Evolutionary conservation across 345 rosid genomes (phyloP), one percentile per base, ranked within the genome.

Genomic region (Rhodamnia rubescens): DNA sequence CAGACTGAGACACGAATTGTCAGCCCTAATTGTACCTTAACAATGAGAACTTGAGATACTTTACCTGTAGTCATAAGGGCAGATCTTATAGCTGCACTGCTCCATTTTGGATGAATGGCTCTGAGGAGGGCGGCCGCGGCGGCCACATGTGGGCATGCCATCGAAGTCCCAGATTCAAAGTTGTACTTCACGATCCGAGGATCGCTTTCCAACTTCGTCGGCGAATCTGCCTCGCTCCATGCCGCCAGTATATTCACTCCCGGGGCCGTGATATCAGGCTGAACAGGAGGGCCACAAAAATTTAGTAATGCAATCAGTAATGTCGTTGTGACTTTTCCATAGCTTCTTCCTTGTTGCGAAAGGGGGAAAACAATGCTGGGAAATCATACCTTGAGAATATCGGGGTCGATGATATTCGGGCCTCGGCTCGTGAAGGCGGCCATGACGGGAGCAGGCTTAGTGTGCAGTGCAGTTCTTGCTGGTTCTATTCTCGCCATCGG

Each of bases 61-160:
- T 49, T 85, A 92, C 94, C 92, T 74, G 94, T 90, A 64, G 96
- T 94, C 89, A 92, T 90, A 85, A 93, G 86, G 47, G 99, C 96
- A 32, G 99, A 95, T 91, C 96, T 90, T 87, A 97, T 90, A 20
- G 98, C 98, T 51, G 98, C 97, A 81, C 90, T 87, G 91, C 96
- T 97, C 98, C 99, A 97, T 4, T 86, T 54, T 1, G 98, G 98
- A 82, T 95, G 94, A 32, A 93, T 88, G 42, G 97, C 95, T 90
- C 85, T 94, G 82, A 95, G 93, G 81, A 95, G 97, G 24, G 95
- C 95, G 15, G 92, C 95, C 11, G 90, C 90, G 42, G 92, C 99
- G 18, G 98, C 90, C 40, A 95, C 98, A 89, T 97, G 99, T 86
- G 99, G 98, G 87, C 93, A 90, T 83, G 99, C 88, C 99, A 97